Percentiles rank a stretch among this genome's conserved stretches.
Evolutionary conservation across 768 basidiomycete genomes (phyloP).

Genomic region (Amanita muscaria): DNA sequence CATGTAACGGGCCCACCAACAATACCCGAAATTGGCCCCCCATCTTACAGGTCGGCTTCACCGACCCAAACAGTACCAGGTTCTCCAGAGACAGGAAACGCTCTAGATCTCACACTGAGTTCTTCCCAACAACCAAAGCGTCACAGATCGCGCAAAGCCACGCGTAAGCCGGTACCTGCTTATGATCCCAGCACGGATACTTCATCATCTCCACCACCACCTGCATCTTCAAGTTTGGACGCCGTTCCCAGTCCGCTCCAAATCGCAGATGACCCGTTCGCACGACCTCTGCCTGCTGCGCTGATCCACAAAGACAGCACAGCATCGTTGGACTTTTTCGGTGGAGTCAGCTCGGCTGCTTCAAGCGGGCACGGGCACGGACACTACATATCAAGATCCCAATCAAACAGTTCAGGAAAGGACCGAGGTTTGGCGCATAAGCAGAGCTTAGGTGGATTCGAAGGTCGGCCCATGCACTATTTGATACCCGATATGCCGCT

Average conservation of each 20-base stretch:
- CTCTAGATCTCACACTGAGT: no score
- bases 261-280: constrained; percentile 5
- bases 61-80: no score
- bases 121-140: not conserved
- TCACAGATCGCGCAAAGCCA: constrained; percentile 20
- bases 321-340: not conserved
- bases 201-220: constrained; percentile 11
- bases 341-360: no score
- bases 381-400: constrained; percentile 1
- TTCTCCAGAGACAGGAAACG: no score
- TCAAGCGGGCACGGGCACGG: not conserved
- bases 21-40: no score
- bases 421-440: constrained; percentile 27
- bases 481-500: constrained; percentile 53
- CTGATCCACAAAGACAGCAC: not conserved
- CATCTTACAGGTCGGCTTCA: no score
- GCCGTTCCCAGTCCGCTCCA: not conserved
- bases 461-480: constrained; percentile 42
- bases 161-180: constrained; percentile 50
- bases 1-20: not conserved
- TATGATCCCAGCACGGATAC: constrained; percentile 27
- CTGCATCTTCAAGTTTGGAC: not conserved
- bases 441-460: constrained; percentile 35
- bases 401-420: constrained; percentile 1
- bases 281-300: not conserved